Evolutionary conservation across 106 monocot genomes (phyloP).

Genomic region (Dioscorea dumetorum): DNA sequence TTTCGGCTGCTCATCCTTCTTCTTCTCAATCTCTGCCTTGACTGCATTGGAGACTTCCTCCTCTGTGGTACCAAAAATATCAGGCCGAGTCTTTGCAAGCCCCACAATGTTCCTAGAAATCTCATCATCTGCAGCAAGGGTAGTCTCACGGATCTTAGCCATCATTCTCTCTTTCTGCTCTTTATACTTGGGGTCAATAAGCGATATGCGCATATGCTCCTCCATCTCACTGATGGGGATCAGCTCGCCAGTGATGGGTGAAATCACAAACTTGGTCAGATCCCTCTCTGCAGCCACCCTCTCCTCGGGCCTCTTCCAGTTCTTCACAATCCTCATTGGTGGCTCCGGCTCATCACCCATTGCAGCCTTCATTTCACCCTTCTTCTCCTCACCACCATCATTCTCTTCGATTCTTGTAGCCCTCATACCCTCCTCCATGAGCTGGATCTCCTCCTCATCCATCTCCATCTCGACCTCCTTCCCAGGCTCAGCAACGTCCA

Average conservation of each 20-base stretch:
- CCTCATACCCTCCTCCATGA: slow-evolving; percentile 94
- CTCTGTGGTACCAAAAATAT: slow-evolving; percentile 98
- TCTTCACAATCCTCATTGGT: slow-evolving; percentile 98
- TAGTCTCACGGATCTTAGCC: slow-evolving; percentile 96
- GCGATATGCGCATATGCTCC: slow-evolving; percentile 95
- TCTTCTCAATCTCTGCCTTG: slow-evolving; percentile 97
- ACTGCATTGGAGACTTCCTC: slow-evolving; percentile 98
- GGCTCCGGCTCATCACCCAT: slow-evolving; percentile 48
- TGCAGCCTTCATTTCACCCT: slow-evolving; percentile 11
- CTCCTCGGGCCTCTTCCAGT: slow-evolving; percentile 96
- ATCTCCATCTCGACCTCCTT: slow-evolving; percentile 99
- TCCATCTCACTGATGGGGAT: slow-evolving; percentile 98
- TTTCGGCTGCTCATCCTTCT: slow-evolving; percentile 94
- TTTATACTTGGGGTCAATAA: slow-evolving; percentile 99
- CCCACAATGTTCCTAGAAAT: slow-evolving; percentile 96
- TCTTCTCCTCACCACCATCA: slow-evolving; percentile 39
- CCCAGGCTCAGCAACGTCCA: slow-evolving; percentile 42
- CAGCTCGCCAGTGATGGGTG: slow-evolving; percentile 91
- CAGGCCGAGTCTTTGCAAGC: slow-evolving; percentile 88
- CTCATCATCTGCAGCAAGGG: slow-evolving; percentile 92
- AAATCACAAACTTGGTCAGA: slow-evolving; percentile 88
- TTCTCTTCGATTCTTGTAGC: slow-evolving; percentile 62
- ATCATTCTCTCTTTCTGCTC: slow-evolving; percentile 99
- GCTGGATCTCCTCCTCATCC: slow-evolving; percentile 95
- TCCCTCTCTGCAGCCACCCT: slow-evolving; percentile 75